Conservation (phyloP, 345 rosid genomes). For the Theobroma cacao region DNA sequence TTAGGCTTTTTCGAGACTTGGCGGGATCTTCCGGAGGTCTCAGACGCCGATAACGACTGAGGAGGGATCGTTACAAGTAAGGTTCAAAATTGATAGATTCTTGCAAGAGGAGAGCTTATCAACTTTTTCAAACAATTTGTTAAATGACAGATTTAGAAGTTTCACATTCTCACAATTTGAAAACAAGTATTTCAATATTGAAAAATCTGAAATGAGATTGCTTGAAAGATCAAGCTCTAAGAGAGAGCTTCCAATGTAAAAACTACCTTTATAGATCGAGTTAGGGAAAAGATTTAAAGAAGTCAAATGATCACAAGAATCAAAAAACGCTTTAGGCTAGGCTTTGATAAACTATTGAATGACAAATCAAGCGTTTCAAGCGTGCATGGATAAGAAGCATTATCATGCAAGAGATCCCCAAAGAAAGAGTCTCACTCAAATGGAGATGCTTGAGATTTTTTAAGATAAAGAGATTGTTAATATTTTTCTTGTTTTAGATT, state of each 20-base stretch:
- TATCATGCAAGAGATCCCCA: conserved; percentile 30
- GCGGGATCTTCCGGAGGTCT: too few relatives aligned
- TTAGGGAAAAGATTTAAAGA: conserved; percentile 48
- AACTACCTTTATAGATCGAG: conserved; percentile 25
- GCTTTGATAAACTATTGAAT: conserved; percentile 50
- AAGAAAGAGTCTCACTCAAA: conserved; percentile 54
- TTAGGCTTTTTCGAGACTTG: too few relatives aligned
- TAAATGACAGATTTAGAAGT: conserved; percentile 54
- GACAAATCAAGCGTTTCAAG: conserved; percentile 63
- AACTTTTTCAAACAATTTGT: conserved; percentile 46
- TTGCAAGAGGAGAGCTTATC: too few relatives aligned
- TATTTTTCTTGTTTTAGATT: too few relatives aligned
- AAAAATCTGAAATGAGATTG: conserved; percentile 30
- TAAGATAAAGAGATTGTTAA: conserved; percentile 46
- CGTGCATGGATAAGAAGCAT: conserved; percentile 25
- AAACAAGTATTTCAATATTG: conserved; percentile 36
- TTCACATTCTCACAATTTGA: conserved; percentile 55
- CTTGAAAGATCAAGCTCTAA: conserved; percentile 62
- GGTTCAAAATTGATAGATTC: too few relatives aligned
- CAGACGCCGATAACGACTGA: too few relatives aligned
- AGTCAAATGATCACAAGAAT: conserved; percentile 32
- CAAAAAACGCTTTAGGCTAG: conserved; percentile 35
- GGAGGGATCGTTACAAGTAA: too few relatives aligned
- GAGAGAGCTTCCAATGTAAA: conserved; percentile 18
- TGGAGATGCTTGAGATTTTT: conserved; percentile 43